Evolutionary conservation across 2,329 filamentous ascomycete genomes (phyloP), one percentile per base, ranked within the genome.

Genomic region (Onygenales sp.): DNA sequence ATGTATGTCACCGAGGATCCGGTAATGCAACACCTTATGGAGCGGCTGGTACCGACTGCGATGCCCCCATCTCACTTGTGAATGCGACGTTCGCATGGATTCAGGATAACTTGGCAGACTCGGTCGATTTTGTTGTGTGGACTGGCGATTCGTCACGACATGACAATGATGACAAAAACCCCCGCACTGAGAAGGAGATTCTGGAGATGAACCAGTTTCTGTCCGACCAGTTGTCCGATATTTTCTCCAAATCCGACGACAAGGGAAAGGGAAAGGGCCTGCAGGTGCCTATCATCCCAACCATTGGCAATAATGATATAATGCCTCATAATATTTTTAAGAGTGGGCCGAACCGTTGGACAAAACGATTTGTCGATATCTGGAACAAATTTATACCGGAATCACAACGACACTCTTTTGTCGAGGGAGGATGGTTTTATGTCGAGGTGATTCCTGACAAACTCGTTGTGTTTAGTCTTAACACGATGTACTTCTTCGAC

Each of bases 251-350:
- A 13, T 47, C 49, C 4, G 37, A 32, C 31, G 53, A 48, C 52
- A 39, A 47, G 6, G 17, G 21, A 39, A 65, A 73, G 56, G 76
- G 75, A n/a, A 74, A 80, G 52, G 80, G 82, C 54, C 79, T 90
- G 54, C 70, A 77, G 10, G 79, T 97, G 3, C 92, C 93, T 3
- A 82, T 97, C 33, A 78, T 98, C 17, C 91, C 93, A 0, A 96
- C 85, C 0, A 85, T 96, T 61, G 93, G 93, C 56, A 98, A 98
- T 74, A 98, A 98, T 70, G 93, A 98, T 65, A 91, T 98, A 54
- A 82, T 96, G 56, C 93, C 93, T 1, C 93, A 98, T 73, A 98
- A 98, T 64, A 94, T 97, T 65, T 84, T 98, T 67, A 76, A 83
- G 42, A 77, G 82, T 1, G 93, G 92, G 0, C 93, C 93, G 13